phyloP scores from a whole-genome alignment of 2,329 filamentous ascomycete genomes.

The Hortaea sp. region DNA sequence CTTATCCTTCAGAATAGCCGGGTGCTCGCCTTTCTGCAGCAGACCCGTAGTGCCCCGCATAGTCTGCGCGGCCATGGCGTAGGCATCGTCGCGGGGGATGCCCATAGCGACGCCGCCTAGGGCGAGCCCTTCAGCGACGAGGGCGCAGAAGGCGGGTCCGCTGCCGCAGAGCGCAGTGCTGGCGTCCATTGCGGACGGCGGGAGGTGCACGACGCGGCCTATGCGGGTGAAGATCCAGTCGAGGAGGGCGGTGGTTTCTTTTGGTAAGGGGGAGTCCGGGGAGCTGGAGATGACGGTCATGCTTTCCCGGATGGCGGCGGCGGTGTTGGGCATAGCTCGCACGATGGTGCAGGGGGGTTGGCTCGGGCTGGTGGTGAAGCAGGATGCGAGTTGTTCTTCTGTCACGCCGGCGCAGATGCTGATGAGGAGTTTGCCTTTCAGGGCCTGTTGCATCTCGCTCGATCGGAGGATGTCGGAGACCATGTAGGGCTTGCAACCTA shows the following conservation, averaged over 20 bases:
- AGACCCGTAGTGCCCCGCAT: slow-evolving; percentile 64
- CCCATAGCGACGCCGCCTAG: slow-evolving; percentile 75
- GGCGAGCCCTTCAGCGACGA: slow-evolving; percentile 65
- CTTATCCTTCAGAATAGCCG: slow-evolving; percentile 63
- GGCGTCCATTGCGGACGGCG: slow-evolving; percentile 59
- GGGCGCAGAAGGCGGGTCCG: slow-evolving; percentile 64
- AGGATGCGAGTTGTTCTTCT: slow-evolving; percentile 47
- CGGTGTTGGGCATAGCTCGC: slow-evolving; percentile 77
- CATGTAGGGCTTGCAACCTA: slow-evolving; percentile 74
- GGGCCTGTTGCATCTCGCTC: slow-evolving; percentile 59
- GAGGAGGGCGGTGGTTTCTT: slow-evolving; percentile 47
- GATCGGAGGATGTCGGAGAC: slow-evolving; percentile 57
- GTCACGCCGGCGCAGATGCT: slow-evolving; percentile 72
- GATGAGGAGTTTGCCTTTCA: slow-evolving; percentile 71
- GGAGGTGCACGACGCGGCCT: slow-evolving; percentile 59
- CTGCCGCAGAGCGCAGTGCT: slow-evolving; percentile 65
- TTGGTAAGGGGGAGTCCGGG: slow-evolving; percentile 44
- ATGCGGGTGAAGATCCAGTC: slow-evolving; percentile 70
- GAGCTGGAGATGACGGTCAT: slow-evolving; percentile 67
- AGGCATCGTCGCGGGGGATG: slow-evolving; percentile 60
- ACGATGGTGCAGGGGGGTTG: slow-evolving; percentile 49
- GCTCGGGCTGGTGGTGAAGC: slow-evolving; percentile 31
- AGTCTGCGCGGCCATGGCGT: slow-evolving; percentile 67
- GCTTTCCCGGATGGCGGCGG: slow-evolving; percentile 64
- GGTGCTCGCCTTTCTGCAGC: slow-evolving; percentile 50